Base-by-base conservation (phyloP, 192 early-diverging fungal genomes). In the Ambispora gerdemannii region DNA sequence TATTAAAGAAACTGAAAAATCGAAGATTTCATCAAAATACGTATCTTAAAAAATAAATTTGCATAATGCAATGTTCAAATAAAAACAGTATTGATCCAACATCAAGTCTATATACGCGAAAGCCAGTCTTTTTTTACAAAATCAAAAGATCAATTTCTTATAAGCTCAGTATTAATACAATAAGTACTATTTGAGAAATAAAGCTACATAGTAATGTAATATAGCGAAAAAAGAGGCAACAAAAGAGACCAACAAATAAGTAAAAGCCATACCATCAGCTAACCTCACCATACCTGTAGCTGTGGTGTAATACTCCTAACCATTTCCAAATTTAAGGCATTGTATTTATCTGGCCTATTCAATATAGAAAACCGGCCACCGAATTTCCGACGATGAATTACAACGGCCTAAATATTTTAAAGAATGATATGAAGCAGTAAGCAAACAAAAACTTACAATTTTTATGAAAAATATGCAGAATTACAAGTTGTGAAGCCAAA, bases 241-340 rank as follows among this genome's bases (percentile, higher is more conserved):
- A 38, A 19, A 17, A 35, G 47, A 52, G 17, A 11, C 6, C n/a
- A 3, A 19, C 53, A 3, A n/a, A 20, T 22, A 68, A 60, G 50
- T 2, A 35, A 72, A 3, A 43, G 15, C 15, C 6, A 15, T 43
- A 10, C 19, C 1, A 13, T 58, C 55, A 20, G 24, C 13, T 58
- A 1, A 30, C 13, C 24, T 24, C 13, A 58, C 24, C 64, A 50
- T 49, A 92, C 91, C 81, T 87, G 76, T 24, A 99, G 85, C 74
- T 94, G 87, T 17, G 89, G 87, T 36, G 80, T 80, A 73, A 97
- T 95, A 68, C 83, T 78, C 30, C 88, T 75, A 50, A 97, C 83
- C 96, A 98, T 97, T 50, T 82, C 78, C 67, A 86, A 75, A 73
- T 89, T 93, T 30, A 98, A 83, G 20, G 95, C 91, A 77, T 98